These are phyloP conservation scores for Podila epicladia DNA, from an alignment of 192 early-diverging fungal genomes.

Conservation along the genomic window DNA sequence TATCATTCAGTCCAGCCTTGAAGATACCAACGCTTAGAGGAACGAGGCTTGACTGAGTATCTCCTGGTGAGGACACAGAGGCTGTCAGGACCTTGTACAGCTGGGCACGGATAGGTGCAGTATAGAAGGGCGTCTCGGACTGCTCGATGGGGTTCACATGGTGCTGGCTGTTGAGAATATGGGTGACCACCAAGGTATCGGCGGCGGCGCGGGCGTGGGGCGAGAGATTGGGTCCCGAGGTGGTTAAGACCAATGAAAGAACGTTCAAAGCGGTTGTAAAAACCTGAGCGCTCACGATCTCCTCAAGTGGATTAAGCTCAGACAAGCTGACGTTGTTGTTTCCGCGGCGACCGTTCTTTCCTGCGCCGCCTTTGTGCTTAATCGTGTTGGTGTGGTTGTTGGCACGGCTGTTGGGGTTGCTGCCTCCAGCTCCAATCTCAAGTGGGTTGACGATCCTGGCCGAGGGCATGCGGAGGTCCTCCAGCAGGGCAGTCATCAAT, in stretches of 20 bases:
- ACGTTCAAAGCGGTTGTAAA: constrained; percentile 32
- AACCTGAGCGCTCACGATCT: constrained; percentile 31
- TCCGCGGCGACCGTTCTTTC: constrained; percentile 37
- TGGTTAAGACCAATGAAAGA: constrained; percentile 29
- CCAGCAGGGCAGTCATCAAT: constrained; percentile 46
- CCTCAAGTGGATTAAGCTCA: constrained; percentile 20
- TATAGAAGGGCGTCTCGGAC: constrained; percentile 32
- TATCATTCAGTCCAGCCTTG: constrained; percentile 42
- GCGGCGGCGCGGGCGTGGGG: constrained; percentile 42
- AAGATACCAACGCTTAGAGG: constrained; percentile 42
- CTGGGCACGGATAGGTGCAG: constrained; percentile 25
- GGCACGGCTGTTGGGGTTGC: constrained; percentile 32
- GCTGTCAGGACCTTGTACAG: constrained; percentile 34
- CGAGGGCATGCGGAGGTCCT: constrained; percentile 52
- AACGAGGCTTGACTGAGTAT: constrained; percentile 42
- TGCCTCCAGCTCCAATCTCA: constrained; percentile 33
- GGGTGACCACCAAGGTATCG: constrained; percentile 38
- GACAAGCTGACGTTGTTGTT: constrained; percentile 8
- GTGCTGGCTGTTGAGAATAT: constrained; percentile 43
- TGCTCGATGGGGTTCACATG: constrained; percentile 46
- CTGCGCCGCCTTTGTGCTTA: constrained; percentile 46
- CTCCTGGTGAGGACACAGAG: constrained; percentile 39
- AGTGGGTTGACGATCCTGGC: constrained; percentile 30
- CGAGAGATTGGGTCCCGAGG: constrained; percentile 32
- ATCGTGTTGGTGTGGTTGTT: constrained; percentile 39